Evolutionary conservation across 306 rosid species (phyloP).

Genomic region (Psophocarpus tetragonolobus): DNA sequence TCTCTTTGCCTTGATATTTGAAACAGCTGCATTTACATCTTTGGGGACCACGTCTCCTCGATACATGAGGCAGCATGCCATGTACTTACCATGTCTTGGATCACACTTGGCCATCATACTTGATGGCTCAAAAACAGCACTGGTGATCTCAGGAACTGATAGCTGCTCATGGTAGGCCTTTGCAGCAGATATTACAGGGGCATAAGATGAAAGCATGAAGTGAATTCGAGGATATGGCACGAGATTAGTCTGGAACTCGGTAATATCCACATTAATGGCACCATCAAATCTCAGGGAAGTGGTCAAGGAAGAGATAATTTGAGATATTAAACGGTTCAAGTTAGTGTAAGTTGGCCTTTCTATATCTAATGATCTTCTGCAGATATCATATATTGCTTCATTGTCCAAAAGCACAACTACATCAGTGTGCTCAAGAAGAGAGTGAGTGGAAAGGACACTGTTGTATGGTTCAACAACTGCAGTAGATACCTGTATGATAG

Average conservation of each 20-base stretch:
- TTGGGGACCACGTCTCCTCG: conserved; percentile 88
- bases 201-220: conserved; percentile 81
- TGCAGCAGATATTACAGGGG: conserved; percentile 73
- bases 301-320: conserved; percentile 72
- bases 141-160: conserved; percentile 79
- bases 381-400: conserved; percentile 82
- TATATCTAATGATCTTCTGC: conserved; percentile 69
- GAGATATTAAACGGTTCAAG: conserved; percentile 75
- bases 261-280: conserved; percentile 74
- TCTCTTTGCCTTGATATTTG: conserved; percentile 67
- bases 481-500: conserved; percentile 66
- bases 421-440: conserved; percentile 81
- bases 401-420: conserved; percentile 81
- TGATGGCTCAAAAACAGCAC: conserved; percentile 75
- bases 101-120: conserved; percentile 87
- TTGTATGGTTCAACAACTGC: conserved; percentile 87
- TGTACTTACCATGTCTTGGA: conserved; percentile 86
- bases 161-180: conserved; percentile 80
- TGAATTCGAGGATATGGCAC: conserved; percentile 87
- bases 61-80: conserved; percentile 85
- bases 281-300: conserved; percentile 86
- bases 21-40: conserved; percentile 70
- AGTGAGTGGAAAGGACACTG: conserved; percentile 83
- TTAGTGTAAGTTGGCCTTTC: conserved; percentile 77
- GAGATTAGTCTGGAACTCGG: conserved; percentile 78